Evolutionary conservation across 768 basidiomycete genomes (phyloP), one percentile per base, ranked within the genome.

Genomic region (Pulveroboletus sp.): DNA sequence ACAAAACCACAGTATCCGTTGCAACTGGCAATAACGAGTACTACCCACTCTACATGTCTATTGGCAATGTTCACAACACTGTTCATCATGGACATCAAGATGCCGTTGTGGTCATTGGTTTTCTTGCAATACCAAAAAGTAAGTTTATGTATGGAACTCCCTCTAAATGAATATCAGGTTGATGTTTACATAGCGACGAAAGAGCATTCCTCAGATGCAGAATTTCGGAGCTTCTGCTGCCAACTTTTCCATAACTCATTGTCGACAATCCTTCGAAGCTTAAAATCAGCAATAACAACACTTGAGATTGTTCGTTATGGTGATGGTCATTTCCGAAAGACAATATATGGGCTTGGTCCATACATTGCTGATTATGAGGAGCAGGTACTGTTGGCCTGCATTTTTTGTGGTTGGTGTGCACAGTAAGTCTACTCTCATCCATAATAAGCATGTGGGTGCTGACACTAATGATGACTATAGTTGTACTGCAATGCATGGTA

Each of bases 171-270:
- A 29, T 29, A 29, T 12, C 12, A 6, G 6, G 12, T 0, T 38
- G 5, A 38, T 22, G 20, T 37, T 38, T 14, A 12, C 27, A 29
- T 38, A 54, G 40, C 40, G 2, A 47, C 57, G 34, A 31, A 43
- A 17, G 47, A 55, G 23, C 45, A 51, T 20, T 9, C 3, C 2
- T 38, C 51, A 4, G 27, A 48, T 6, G 32, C 39, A 16, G 6
- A 38, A 6, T 70, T 63, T 35, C 53, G 57, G 2, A 54, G 47
- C 6, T 74, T 74, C 51, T 59, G 58, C 6, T 55, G 61, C 4
- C 63, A 70, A 22, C 51, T 71, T 0, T 70, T 69, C 31, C 69
- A 74, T 44, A 65, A 17, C 45, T 69, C 39, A 5, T 53, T 62
- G 58, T 32, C 47, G 38, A 64, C 0, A 29, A 55, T 51, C 8